Base-by-base conservation (phyloP, 495 filamentous ascomycete genomes). In the Podospora bellae-mahoneyi region DNA sequence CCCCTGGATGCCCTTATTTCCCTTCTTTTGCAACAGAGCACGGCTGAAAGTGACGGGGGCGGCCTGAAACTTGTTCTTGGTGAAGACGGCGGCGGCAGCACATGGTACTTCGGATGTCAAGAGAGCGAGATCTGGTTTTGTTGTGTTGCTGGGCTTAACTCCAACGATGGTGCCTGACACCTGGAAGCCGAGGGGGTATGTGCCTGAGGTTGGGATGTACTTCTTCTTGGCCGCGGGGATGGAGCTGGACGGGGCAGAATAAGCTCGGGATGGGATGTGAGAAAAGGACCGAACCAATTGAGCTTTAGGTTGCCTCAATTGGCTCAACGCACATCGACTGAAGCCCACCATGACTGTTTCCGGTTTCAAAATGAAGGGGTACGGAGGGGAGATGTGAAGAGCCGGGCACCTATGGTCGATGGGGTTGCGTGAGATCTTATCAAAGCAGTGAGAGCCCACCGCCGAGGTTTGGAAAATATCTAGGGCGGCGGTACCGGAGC, bases 11-110 rank as follows among this genome's bases (percentile, higher is more conserved):
- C 91, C 92, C 60, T 85, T 79, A 48, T 93, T 92, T 15, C 83
- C 80, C 67, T 87, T 84, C 66, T 81, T 81, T 70, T 87, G 78
- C 62, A 98, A 80, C 66, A 90, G 89, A 64, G 89, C 81, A 67
- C 88, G 84, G 75, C 90, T 92, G 64, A 96, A 89, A 58, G 92
- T 91, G 55, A 99, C 93, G 18, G 95, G 95, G 28, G 95, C 95
- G 23, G 95, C 95, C 76, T 97, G 94, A 81, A 98, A 99, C 78
- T 94, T 95, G 82, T 98, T 99, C 79, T 93, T 93, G 58, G 95
- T 99, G 82, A 97, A 96, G 13, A 98, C 95, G 3, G 93, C 94
- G 2, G 94, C 93, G 5, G 90, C 95, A n/a, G 92, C 87, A 78
- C 93, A 97, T 34, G 93, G 96, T 59, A 84, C 85, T 68, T 96